Conservation (phyloP, 495 filamentous ascomycete species). For the Cercophora samala region DNA sequence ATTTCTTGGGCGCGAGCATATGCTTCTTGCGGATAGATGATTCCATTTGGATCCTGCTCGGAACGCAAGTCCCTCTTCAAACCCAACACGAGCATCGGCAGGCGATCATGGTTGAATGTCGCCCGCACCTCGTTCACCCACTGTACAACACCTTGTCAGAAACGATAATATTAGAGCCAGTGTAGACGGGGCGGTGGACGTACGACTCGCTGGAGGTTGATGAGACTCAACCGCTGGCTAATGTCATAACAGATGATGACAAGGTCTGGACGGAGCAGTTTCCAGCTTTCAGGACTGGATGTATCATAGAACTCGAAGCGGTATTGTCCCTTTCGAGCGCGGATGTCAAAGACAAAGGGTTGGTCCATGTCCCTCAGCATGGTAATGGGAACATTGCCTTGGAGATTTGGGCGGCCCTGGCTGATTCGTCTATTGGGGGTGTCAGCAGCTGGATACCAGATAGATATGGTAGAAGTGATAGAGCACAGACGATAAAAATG, state of each 20-base stretch:
- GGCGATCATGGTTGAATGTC: conserved; percentile 57
- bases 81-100: conserved; percentile 75
- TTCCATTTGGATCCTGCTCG: conserved; percentile 59
- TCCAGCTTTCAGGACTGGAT: conserved; percentile 69
- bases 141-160: conserved; percentile 35
- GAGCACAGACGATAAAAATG: conserved; percentile 69
- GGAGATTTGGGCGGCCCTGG: conserved; percentile 38
- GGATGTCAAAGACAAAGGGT: conserved; percentile 77
- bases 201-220: conserved; percentile 58
- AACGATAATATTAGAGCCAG: conserved; percentile 6
- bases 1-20: conserved; percentile 76
- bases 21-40: conserved; percentile 71
- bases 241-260: conserved; percentile 82
- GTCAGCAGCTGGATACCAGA: conserved; percentile 8
- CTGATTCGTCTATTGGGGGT: conserved; percentile 45
- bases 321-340: conserved; percentile 56
- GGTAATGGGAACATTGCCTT: conserved; percentile 43
- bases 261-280: conserved; percentile 65
- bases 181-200: conserved; percentile 28
- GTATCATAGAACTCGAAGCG: conserved; percentile 80
- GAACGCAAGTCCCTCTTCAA: conserved; percentile 76
- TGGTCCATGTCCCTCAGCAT: conserved; percentile 72
- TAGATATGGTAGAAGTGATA: background rate
- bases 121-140: conserved; percentile 67
- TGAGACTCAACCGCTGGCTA: conserved; percentile 60